Percentiles rank a stretch among this genome's conserved stretches.
Evolutionary conservation across 176 grass and related monocot genomes (phyloP).

Genomic region (Aechmea fasciata): DNA sequence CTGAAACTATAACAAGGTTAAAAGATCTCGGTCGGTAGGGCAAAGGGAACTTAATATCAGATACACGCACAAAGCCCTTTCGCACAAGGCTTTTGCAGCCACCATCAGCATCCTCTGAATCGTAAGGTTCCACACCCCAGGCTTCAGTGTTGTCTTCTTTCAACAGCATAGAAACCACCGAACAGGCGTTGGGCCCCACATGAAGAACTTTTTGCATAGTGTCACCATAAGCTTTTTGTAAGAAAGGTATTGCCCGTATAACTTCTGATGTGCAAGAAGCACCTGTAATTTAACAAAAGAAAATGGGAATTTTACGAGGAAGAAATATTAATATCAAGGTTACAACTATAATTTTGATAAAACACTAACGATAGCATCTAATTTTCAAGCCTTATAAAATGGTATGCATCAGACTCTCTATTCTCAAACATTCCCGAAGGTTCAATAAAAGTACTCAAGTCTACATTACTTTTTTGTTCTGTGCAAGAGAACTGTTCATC

Average conservation of each 20-base stretch:
- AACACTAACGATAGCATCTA: neutral
- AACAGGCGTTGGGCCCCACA: constrained; percentile 79
- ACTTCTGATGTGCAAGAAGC: constrained; percentile 83
- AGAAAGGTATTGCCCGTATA: constrained; percentile 63
- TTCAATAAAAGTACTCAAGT: too few relatives aligned
- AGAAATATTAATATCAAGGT: too few relatives aligned
- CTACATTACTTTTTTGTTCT: too few relatives aligned
- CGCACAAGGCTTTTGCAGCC: constrained; percentile 92
- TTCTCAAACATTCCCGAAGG: too few relatives aligned
- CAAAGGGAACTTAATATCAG: constrained; percentile 87
- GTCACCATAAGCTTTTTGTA: constrained; percentile 74
- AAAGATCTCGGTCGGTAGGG: constrained; percentile 92
- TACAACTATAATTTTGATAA: neutral
- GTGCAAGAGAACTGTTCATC: too few relatives aligned
- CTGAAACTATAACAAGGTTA: constrained; percentile 90
- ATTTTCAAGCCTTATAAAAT: too few relatives aligned
- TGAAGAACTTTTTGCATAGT: constrained; percentile 63
- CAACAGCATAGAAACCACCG: constrained; percentile 74
- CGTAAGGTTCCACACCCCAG: constrained; percentile 96
- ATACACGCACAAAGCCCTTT: constrained; percentile 80
- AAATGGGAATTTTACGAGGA: neutral
- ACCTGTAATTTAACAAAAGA: constrained; percentile 32
- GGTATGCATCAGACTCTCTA: too few relatives aligned
- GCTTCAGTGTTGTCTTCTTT: constrained; percentile 63
- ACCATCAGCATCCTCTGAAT: constrained; percentile 86